Percentiles rank a stretch among this genome's conserved stretches.
These are phyloP conservation scores for Rhododendron kiyosumense DNA, from an alignment of 148 eudicot species.

Conservation along the genomic window DNA sequence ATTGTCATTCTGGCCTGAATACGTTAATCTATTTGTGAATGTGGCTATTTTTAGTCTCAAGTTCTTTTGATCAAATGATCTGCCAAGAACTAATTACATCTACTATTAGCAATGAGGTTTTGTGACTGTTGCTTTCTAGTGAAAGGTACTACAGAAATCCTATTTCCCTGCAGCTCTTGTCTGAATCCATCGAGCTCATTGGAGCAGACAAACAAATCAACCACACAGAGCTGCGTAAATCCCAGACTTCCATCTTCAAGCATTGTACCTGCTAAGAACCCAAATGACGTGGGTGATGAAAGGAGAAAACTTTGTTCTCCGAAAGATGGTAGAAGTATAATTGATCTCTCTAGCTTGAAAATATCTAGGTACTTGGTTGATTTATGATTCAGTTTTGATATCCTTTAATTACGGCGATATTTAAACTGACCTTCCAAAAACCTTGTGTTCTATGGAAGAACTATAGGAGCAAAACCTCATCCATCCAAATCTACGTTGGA, in stretches of 20 bases:
- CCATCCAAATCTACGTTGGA: constrained; percentile 17
- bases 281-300: constrained; percentile 18
- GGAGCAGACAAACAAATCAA: constrained; percentile 21
- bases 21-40: not conserved
- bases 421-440: not conserved
- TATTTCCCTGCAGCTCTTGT: constrained; percentile 24
- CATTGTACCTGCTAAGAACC: constrained; percentile 19
- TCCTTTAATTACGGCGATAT: not conserved
- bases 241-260: constrained; percentile 24
- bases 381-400: not conserved
- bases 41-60: not conserved
- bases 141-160: not conserved
- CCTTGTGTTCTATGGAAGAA: constrained; percentile 16
- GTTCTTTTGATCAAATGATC: not conserved
- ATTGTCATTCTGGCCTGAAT: not conserved
- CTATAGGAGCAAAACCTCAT: constrained; percentile 15
- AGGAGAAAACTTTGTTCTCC: constrained; percentile 22
- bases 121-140: not conserved
- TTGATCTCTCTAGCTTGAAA: constrained; percentile 24
- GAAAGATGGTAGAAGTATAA: constrained; percentile 16
- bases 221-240: constrained; percentile 23
- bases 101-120: not conserved
- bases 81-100: not conserved
- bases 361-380: constrained; percentile 25
- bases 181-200: constrained; percentile 18